These are phyloP conservation scores for Yarrowia hollandica DNA, from an alignment of 805 yeast genomes.

Conservation along the genomic window DNA sequence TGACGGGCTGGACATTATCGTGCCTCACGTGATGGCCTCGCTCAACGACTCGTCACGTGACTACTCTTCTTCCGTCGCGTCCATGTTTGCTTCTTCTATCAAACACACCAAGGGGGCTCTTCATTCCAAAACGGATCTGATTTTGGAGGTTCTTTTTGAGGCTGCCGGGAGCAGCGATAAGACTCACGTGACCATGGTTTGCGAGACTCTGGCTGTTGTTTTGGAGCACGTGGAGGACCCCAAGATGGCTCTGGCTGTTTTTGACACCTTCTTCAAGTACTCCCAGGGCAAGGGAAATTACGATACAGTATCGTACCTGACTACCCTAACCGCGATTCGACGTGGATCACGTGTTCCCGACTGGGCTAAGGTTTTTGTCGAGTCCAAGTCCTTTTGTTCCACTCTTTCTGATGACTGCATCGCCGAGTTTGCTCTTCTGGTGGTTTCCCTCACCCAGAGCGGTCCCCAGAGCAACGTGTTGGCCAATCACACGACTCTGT, in stretches of 20 bases:
- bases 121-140: slow-evolving; percentile 66
- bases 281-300: not conserved
- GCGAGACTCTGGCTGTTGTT: slow-evolving; percentile 2
- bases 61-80: slow-evolving; percentile 59
- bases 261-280: slow-evolving; percentile 29
- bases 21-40: slow-evolving; percentile 44
- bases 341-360: slow-evolving; percentile 43
- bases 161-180: not conserved
- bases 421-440: not conserved
- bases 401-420: not conserved
- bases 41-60: slow-evolving; percentile 45
- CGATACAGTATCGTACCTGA: slow-evolving; percentile 26
- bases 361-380: slow-evolving; percentile 35
- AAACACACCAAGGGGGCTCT: slow-evolving; percentile 68
- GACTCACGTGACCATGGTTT: not conserved
- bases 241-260: not conserved
- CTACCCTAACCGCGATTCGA: slow-evolving; percentile 39
- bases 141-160: slow-evolving; percentile 42
- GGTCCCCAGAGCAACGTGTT: not conserved
- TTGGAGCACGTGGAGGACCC: slow-evolving; percentile 16
- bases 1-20: slow-evolving; percentile 49
- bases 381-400: not conserved
- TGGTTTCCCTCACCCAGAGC: not conserved
- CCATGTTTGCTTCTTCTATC: slow-evolving; percentile 70
- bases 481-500: not conserved